These are phyloP conservation scores for Taphrina flavorubra DNA, from an alignment of 1,139 yeast genomes.

Conservation along the genomic window DNA sequence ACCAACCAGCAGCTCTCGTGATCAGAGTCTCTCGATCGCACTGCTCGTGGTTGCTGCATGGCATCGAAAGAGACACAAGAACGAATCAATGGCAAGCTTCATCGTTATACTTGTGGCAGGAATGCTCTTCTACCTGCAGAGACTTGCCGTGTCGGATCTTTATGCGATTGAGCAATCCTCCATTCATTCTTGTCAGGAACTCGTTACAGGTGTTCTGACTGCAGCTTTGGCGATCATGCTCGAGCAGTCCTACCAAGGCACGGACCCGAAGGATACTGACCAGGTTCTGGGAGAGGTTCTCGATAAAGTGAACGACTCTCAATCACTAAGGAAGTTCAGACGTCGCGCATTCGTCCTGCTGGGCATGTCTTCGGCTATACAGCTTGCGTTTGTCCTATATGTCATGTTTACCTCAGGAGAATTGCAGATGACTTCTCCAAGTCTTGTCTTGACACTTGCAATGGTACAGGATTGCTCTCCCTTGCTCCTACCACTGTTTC, in stretches of 20 bases:
- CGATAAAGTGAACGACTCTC: neutral
- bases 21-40: neutral
- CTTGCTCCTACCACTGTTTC: neutral
- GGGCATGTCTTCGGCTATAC: neutral
- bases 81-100: neutral
- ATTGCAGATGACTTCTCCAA: neutral
- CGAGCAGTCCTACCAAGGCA: neutral
- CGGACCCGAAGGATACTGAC: neutral
- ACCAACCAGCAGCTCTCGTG: neutral
- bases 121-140: neutral
- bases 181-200: neutral
- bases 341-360: neutral
- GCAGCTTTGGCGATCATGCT: neutral
- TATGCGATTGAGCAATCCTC: neutral
- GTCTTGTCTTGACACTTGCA: neutral
- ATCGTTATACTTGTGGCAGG: neutral
- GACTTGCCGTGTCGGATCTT: neutral
- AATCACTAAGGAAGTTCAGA: neutral
- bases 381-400: neutral
- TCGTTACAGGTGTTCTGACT: neutral
- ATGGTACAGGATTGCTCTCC: neutral
- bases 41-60: neutral
- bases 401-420: neutral
- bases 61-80: slow-evolving; percentile 4
- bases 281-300: neutral